These are phyloP conservation scores for Gamarada debralockiae DNA, from an alignment of 495 filamentous ascomycete genomes.

Conservation along the genomic window DNA sequence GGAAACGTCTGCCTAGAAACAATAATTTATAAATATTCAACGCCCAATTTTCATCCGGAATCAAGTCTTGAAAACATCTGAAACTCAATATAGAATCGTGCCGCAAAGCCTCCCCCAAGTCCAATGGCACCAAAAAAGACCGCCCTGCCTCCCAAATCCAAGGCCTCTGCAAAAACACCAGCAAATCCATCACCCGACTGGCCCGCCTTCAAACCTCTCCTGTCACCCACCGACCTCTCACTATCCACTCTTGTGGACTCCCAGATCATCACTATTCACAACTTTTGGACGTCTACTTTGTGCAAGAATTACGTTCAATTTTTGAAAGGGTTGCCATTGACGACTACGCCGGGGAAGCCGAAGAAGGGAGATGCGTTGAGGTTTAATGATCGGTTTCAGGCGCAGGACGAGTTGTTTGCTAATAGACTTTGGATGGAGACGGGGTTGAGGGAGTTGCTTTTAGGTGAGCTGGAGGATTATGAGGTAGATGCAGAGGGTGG, in stretches of 20 bases:
- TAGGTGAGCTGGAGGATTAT: conserved; percentile 20
- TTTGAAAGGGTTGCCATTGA: conserved; percentile 67
- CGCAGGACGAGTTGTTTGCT: conserved; percentile 73
- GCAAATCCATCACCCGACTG: conserved; percentile 50
- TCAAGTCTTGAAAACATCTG: too few species aligned
- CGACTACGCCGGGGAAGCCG: conserved; percentile 78
- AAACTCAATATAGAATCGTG: too few species aligned
- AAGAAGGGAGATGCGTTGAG: conserved; percentile 81
- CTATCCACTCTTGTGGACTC: conserved; percentile 45
- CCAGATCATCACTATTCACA: conserved; percentile 74
- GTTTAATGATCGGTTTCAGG: conserved; percentile 89
- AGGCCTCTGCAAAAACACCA: conserved; percentile 5
- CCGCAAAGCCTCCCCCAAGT: too few species aligned
- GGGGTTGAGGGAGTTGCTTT: conserved; percentile 49
- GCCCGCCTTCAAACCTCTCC: conserved; percentile 71
- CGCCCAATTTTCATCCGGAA: too few species aligned
- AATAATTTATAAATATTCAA: too few species aligned
- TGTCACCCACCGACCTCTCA: conserved; percentile 62
- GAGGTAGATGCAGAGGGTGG: conserved; percentile 16
- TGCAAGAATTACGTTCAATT: conserved; percentile 82
- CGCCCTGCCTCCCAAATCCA: too few species aligned
- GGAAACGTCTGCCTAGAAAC: too few species aligned
- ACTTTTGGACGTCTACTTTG: conserved; percentile 73
- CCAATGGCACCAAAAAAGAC: too few species aligned
- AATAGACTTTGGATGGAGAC: conserved; percentile 67